phyloP scores from a whole-genome alignment of 495 filamentous ascomycete genomes.

The Pyronema omphalodes region DNA sequence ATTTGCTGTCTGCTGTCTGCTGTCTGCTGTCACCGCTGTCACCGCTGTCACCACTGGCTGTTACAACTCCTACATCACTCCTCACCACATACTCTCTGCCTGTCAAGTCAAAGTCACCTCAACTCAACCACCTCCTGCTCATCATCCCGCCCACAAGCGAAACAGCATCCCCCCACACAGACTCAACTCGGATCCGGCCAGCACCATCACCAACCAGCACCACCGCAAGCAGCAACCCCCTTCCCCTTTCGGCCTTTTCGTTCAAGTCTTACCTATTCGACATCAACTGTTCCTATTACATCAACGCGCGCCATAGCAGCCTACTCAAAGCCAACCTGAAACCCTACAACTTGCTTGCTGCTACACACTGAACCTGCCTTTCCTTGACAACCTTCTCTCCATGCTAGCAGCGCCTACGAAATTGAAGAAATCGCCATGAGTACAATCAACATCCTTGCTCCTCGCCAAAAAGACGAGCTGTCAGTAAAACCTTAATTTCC shows the following conservation, averaged over 20 bases:
- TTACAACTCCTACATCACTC: too few relatives aligned
- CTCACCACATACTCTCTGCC: too few relatives aligned
- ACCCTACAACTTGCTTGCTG: neutral
- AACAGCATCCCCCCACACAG: too few relatives aligned
- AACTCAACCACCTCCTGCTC: too few relatives aligned
- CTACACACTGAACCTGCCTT: neutral
- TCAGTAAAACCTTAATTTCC: constrained; percentile 8
- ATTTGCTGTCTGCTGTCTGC: too few relatives aligned
- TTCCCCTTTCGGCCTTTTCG: neutral
- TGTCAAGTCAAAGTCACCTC: too few relatives aligned
- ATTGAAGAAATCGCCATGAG: constrained; percentile 14
- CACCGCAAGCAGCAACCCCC: neutral
- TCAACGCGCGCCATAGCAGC: neutral
- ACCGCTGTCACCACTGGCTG: too few relatives aligned
- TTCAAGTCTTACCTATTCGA: neutral
- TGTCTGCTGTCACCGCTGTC: too few relatives aligned
- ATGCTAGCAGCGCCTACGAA: neutral
- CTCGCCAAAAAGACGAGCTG: constrained; percentile 26
- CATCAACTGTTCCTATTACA: neutral
- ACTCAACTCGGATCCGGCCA: too few relatives aligned
- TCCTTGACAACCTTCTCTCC: neutral
- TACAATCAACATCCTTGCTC: constrained; percentile 22
- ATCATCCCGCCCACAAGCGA: too few relatives aligned
- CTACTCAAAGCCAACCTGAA: too few relatives aligned
- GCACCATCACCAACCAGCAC: too few relatives aligned